Conservation (phyloP, 352 stramenopile genomes). For the Halophytophthora batemanensis region DNA sequence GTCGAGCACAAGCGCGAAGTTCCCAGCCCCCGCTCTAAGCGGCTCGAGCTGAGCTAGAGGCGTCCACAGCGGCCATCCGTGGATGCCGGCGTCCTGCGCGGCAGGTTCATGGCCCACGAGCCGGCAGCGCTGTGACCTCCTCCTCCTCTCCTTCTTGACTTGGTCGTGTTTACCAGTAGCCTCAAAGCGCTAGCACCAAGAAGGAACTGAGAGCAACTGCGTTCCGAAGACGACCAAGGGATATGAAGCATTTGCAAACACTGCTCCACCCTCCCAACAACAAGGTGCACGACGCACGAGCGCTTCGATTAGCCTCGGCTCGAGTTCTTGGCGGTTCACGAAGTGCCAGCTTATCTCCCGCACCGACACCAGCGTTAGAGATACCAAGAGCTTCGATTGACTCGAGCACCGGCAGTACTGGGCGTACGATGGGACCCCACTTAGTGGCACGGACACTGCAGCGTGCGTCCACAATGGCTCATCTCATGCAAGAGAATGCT, state of each 20-base stretch:
- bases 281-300: conserved; percentile 30
- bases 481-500: conserved; percentile 38
- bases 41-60: too few relatives aligned
- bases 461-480: conserved; percentile 27
- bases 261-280: conserved; percentile 27
- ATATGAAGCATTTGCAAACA: conserved; percentile 31
- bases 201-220: too few relatives aligned
- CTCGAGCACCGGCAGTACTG: not conserved
- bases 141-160: not conserved
- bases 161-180: too few relatives aligned
- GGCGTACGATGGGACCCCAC: conserved; percentile 11
- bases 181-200: too few relatives aligned
- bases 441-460: conserved; percentile 11
- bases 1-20: too few relatives aligned
- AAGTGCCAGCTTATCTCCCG: too few relatives aligned
- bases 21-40: too few relatives aligned
- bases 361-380: too few relatives aligned
- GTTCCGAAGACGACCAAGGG: not conserved
- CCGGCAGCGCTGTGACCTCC: not conserved
- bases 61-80: too few relatives aligned
- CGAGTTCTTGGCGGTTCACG: not conserved
- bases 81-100: conserved; percentile 22
- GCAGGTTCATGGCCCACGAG: not conserved
- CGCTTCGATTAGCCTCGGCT: conserved; percentile 9
- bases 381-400: not conserved